A percentile compares a stretch with the other conserved stretches of the same genome.
Conservation (phyloP, 306 rosid species). For the Dryas alaskensis region DNA sequence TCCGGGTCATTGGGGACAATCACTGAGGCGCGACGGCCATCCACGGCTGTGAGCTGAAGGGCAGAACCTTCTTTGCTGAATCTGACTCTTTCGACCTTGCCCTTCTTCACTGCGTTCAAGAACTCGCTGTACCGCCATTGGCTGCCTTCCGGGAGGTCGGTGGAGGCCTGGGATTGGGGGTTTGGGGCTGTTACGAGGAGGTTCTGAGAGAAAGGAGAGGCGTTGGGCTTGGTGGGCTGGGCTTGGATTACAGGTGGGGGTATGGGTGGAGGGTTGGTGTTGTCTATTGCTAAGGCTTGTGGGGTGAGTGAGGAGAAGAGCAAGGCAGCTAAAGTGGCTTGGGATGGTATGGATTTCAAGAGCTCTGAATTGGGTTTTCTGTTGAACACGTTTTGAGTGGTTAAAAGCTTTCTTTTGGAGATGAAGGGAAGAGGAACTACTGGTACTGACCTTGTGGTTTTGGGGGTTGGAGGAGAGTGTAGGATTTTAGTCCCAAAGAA, state of each 20-base stretch:
- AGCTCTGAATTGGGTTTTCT: slow-evolving; percentile 28
- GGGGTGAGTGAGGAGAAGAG: slow-evolving; percentile 63
- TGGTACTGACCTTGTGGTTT: slow-evolving; percentile 47
- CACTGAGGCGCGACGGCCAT: slow-evolving; percentile 87
- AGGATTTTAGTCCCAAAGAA: slow-evolving; percentile 46
- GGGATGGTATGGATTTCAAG: slow-evolving; percentile 43
- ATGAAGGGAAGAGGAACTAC: slow-evolving; percentile 26
- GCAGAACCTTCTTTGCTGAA: slow-evolving; percentile 89
- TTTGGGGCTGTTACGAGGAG: slow-evolving; percentile 71
- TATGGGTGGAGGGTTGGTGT: slow-evolving; percentile 20
- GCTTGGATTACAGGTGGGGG: slow-evolving; percentile 56
- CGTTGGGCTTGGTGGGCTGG: slow-evolving; percentile 40
- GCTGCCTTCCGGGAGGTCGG: slow-evolving; percentile 86
- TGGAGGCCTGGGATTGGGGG: slow-evolving; percentile 51
- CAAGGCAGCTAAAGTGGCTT: slow-evolving; percentile 67
- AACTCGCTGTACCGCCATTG: slow-evolving; percentile 99
- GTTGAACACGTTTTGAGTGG: slow-evolving; percentile 30
- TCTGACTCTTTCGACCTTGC: slow-evolving; percentile 87
- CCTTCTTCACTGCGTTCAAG: slow-evolving; percentile 87
- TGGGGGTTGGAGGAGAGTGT: slow-evolving; percentile 71
- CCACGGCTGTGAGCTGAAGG: slow-evolving; percentile 85
- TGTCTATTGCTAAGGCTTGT: slow-evolving; percentile 59
- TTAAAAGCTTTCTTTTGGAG: slow-evolving; percentile 30
- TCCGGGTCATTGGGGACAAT: slow-evolving; percentile 94
- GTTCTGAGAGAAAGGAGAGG: slow-evolving; percentile 63